Conservation (phyloP, 2,329 filamentous ascomycete genomes). For the Arthrocladium fulminans region DNA sequence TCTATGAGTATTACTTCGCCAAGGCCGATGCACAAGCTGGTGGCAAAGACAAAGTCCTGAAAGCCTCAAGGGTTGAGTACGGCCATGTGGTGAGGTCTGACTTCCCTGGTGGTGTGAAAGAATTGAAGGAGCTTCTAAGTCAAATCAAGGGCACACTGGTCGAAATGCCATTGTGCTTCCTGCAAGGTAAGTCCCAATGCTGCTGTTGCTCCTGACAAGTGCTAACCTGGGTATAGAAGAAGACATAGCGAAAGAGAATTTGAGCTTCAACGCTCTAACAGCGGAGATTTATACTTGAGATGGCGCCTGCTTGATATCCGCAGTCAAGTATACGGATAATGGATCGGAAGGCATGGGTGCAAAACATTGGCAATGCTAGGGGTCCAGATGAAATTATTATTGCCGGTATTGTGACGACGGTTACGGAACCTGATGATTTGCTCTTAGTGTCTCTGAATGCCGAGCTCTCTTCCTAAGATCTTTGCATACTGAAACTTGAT, state of each 20-base stretch:
- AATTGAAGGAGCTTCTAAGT: conserved; percentile 61
- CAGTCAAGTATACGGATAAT: no score
- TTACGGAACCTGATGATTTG: background rate
- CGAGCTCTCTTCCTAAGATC: background rate
- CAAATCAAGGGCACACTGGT: conserved; percentile 63
- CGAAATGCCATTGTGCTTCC: conserved; percentile 84
- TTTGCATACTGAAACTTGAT: background rate
- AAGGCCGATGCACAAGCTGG: conserved; percentile 35
- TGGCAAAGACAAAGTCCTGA: conserved; percentile 32
- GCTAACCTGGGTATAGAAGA: conserved; percentile 49
- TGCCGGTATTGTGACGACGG: background rate
- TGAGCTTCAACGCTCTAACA: conserved; percentile 63
- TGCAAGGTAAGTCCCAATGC: conserved; percentile 32
- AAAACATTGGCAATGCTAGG: background rate
- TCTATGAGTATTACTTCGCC: conserved; percentile 53
- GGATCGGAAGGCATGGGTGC: no score
- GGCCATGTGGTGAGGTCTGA: conserved; percentile 80
- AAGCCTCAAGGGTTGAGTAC: conserved; percentile 60
- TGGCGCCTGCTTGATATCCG: background rate
- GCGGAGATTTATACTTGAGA: conserved; percentile 60
- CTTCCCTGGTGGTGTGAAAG: conserved; percentile 58
- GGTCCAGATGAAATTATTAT: background rate
- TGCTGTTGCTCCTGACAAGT: background rate
- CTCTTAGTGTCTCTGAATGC: background rate
- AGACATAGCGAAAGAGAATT: conserved; percentile 75